These are phyloP conservation scores for Tetragonia tetragonoides DNA, from an alignment of 148 eudicot genomes.

Conservation along the genomic window DNA sequence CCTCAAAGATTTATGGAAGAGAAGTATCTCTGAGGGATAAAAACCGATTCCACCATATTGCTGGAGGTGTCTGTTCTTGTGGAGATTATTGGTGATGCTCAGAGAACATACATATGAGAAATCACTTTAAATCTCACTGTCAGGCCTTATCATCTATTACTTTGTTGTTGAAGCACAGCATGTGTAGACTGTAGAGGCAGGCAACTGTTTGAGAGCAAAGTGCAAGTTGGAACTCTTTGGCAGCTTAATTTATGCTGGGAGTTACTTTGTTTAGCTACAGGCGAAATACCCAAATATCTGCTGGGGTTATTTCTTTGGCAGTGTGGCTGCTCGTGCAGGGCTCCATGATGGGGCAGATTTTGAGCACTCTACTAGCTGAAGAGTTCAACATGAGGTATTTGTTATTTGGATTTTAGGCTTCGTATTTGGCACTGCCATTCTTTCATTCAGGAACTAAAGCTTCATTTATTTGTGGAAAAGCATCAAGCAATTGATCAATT, in stretches of 20 bases:
- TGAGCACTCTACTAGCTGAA: background rate
- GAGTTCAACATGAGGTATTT: background rate
- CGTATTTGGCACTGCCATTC: background rate
- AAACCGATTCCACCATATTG: constrained; percentile 69
- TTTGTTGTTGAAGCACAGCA: background rate
- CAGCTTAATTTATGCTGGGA: background rate
- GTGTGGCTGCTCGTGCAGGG: background rate
- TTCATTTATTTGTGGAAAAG: no score
- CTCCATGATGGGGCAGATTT: background rate
- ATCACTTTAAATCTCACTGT: background rate
- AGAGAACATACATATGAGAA: background rate
- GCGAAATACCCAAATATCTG: background rate
- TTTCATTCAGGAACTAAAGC: background rate
- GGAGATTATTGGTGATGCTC: constrained; percentile 67
- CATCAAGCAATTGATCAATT: no score
- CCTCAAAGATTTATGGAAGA: constrained; percentile 51
- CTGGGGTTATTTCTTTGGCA: background rate
- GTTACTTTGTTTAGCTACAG: background rate
- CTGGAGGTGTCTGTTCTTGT: constrained; percentile 67
- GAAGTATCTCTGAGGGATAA: constrained; percentile 61
- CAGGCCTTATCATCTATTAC: background rate
- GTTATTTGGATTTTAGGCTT: background rate
- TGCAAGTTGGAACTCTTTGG: background rate
- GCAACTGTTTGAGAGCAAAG: background rate
- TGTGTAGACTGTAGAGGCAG: background rate